phyloP scores from a whole-genome alignment of 257 asterid genomes.

The Solanum habrochaites region DNA sequence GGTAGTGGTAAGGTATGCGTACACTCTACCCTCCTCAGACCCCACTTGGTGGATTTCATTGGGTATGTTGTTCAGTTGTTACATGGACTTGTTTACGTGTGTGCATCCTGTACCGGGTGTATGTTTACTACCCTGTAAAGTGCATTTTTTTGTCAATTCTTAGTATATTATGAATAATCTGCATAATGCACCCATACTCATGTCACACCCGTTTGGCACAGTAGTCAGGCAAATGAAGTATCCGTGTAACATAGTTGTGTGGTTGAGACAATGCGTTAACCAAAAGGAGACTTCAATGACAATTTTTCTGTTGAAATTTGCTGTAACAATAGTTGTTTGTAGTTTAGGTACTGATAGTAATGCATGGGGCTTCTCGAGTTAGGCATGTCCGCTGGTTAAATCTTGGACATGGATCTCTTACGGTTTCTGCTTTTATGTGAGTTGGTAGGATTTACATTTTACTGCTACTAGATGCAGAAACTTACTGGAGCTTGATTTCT shows the following conservation, averaged over 20 bases:
- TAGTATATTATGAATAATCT: not conserved
- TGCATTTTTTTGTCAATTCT: not conserved
- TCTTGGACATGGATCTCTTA: not conserved
- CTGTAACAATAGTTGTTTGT: not conserved
- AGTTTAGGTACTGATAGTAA: not conserved
- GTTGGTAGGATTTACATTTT: not conserved
- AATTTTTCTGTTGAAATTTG: not conserved
- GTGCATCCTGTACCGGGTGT: not conserved
- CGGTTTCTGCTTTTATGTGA: not conserved
- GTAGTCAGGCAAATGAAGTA: not conserved
- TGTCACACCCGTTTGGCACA: not conserved
- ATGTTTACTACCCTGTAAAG: not conserved
- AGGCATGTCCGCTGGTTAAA: not conserved
- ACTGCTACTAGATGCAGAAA: not conserved
- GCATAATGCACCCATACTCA: not conserved
- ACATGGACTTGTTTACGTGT: not conserved
- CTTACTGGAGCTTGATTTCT: not conserved
- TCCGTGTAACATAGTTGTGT: not conserved
- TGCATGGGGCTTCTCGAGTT: not conserved
- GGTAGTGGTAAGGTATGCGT: not conserved
- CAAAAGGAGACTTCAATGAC: not conserved
- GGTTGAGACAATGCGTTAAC: not conserved
- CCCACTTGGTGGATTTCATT: not conserved
- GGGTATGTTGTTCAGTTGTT: not conserved
- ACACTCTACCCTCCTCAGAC: not conserved